Evolutionary conservation across 2,329 filamentous ascomycete genomes (phyloP).

Genomic region (Cordyceps farinosa): DNA sequence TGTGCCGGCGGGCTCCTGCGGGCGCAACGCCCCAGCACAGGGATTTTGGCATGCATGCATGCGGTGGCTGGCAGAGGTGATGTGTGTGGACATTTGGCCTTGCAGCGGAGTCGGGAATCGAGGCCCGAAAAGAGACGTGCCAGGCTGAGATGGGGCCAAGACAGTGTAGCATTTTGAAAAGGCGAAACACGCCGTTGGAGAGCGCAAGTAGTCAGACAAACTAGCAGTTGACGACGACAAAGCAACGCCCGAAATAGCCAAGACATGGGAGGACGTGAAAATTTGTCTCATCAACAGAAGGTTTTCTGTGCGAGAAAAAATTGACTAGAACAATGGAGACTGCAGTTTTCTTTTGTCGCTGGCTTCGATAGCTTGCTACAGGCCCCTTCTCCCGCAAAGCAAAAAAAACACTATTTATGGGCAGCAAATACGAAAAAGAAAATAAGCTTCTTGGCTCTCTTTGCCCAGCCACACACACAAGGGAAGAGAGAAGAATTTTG

Average conservation of each 20-base stretch:
- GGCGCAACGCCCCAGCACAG: not conserved
- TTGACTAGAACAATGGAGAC: not conserved
- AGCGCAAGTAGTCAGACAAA: no score
- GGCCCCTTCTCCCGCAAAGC: not conserved
- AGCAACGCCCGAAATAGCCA: not conserved
- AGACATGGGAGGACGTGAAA: not conserved
- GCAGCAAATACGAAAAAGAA: not conserved
- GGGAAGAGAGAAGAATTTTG: not conserved
- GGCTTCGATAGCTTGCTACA: slow-evolving; percentile 6
- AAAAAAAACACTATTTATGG: not conserved
- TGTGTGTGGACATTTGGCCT: not conserved
- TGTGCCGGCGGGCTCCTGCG: no score
- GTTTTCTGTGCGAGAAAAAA: not conserved
- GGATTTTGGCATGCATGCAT: not conserved
- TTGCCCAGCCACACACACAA: not conserved
- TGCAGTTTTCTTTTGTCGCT: not conserved
- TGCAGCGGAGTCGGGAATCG: not conserved
- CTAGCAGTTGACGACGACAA: no score
- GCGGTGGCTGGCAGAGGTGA: not conserved
- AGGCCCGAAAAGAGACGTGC: not conserved
- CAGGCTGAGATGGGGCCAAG: not conserved
- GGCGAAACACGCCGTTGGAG: no score
- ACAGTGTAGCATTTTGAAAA: no score
- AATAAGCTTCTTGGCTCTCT: not conserved
- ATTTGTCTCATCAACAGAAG: not conserved